These are phyloP conservation scores for Aquilaria yunnanensis DNA, from an alignment of 345 rosid genomes.

Conservation along the genomic window DNA sequence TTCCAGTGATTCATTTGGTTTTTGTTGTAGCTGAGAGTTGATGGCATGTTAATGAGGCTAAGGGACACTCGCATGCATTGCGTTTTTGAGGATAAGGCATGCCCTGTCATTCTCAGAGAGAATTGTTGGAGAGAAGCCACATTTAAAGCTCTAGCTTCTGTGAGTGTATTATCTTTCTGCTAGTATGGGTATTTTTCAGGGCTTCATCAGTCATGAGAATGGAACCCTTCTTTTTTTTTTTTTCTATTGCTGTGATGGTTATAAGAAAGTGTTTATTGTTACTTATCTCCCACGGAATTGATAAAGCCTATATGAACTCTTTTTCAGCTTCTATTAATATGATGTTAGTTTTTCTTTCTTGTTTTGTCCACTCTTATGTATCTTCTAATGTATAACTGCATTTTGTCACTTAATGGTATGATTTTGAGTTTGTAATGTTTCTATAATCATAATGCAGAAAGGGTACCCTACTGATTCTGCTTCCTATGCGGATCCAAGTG, in stretches of 20 bases:
- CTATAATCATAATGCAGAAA: slow-evolving; percentile 53
- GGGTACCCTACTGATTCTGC: slow-evolving; percentile 81
- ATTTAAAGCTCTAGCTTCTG: slow-evolving; percentile 64
- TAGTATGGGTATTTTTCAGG: background rate
- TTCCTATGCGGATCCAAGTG: slow-evolving; percentile 75
- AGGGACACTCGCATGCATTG: slow-evolving; percentile 93
- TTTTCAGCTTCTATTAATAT: too few relatives aligned
- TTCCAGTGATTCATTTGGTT: slow-evolving; percentile 9
- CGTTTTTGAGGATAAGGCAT: slow-evolving; percentile 37
- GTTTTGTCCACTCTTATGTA: background rate
- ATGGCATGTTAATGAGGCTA: slow-evolving; percentile 91
- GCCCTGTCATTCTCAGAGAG: slow-evolving; percentile 69
- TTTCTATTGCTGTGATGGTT: too few relatives aligned
- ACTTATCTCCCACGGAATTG: too few relatives aligned
- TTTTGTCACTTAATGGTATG: background rate
- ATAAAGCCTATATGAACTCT: too few relatives aligned
- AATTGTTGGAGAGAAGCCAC: slow-evolving; percentile 93
- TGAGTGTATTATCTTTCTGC: slow-evolving; percentile 29
- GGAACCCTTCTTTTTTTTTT: too few relatives aligned
- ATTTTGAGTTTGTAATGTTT: slow-evolving; percentile 7
- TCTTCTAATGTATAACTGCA: background rate
- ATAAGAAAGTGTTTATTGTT: too few relatives aligned
- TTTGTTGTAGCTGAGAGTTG: slow-evolving; percentile 81
- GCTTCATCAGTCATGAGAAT: too few relatives aligned
- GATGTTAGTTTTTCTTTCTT: background rate